Evolutionary conservation across 2,329 filamentous ascomycete species (phyloP), one percentile per base, ranked within the genome.

Genomic region (Incumbomyces lentus): DNA sequence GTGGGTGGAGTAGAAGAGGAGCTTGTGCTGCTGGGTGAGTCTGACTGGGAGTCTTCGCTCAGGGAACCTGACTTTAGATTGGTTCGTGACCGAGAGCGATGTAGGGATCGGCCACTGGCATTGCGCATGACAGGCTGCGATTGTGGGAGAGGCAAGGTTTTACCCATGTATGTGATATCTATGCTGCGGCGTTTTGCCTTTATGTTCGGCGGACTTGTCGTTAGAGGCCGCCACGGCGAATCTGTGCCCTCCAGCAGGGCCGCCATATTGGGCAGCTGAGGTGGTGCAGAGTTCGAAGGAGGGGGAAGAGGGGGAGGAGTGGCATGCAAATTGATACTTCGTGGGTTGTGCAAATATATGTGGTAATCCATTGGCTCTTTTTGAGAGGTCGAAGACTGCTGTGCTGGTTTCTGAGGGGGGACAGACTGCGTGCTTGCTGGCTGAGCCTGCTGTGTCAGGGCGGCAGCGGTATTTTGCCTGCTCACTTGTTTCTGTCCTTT

Each of bases 151-250:
- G 18, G 22, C 17, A 32, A 16, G 11, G 26, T 14, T 4, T 13
- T 42, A 16, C 19, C 30, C 18, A 10, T 45, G 34, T 45, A 35
- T 19, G 18, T 35, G 14, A 45, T 45, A 5, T 34, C 31, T 22
- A 45, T 45, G 34, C 42, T 45, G 10, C 42, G 33, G 13, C 42
- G 19, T 30, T 45, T 45, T 26, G 38, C n/a, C 16, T 45, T 45
- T 19, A 33, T 45, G 22, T 45, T 45, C 16, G 40, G 26, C 19
- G 40, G 17, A 17, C 26, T 32, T 16, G 33, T 30, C 8, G 41
- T n/a, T 44, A 12, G 41, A 18, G 41, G 32, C 17, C 17, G 30
- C 13, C 11, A 5, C 22, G 36, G 6, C 31, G 31, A 33, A n/a
- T 45, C 29, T 7, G 40, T 32, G 3, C 12, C 26, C 3, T 42